These are phyloP conservation scores for Paspalum notatum DNA, from an alignment of 176 grass and related monocot genomes.

Conservation along the genomic window DNA sequence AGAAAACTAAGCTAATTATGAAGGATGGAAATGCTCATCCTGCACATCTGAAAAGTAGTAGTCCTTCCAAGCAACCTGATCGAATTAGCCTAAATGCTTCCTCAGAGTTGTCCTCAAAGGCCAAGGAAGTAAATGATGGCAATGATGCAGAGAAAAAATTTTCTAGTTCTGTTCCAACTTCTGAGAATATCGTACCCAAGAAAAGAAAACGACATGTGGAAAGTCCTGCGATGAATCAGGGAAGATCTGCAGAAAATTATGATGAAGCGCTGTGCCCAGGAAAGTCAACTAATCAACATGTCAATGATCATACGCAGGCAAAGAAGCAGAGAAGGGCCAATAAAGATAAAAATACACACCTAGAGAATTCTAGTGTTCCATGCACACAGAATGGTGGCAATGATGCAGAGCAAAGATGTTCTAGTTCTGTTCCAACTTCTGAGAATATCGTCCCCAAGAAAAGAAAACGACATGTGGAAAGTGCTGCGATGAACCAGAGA, in stretches of 20 bases:
- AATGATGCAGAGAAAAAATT: not conserved
- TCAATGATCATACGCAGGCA: not conserved
- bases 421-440: not conserved
- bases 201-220: constrained; percentile 6
- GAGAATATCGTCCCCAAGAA: constrained; percentile 7
- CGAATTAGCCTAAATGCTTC: not conserved
- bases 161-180: not conserved
- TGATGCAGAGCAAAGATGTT: not conserved
- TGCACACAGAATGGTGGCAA: constrained; percentile 6
- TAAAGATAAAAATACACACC: constrained; percentile 21
- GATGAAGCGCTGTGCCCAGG: not conserved
- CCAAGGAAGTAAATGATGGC: not conserved
- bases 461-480: constrained; percentile 7
- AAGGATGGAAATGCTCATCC: not conserved
- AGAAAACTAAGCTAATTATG: not conserved
- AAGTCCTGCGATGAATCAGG: not conserved
- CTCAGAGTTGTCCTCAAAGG: not conserved
- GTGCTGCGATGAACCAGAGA: not conserved
- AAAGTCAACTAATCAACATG: not conserved
- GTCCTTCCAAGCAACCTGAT: not conserved
- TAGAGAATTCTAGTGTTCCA: not conserved
- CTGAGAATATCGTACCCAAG: not conserved
- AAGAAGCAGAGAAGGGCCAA: constrained; percentile 18
- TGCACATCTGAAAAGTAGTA: not conserved
- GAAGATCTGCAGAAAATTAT: not conserved